Conservation (phyloP, 1,284 basidiomycete genomes). For the Rhodotorula sp. region DNA sequence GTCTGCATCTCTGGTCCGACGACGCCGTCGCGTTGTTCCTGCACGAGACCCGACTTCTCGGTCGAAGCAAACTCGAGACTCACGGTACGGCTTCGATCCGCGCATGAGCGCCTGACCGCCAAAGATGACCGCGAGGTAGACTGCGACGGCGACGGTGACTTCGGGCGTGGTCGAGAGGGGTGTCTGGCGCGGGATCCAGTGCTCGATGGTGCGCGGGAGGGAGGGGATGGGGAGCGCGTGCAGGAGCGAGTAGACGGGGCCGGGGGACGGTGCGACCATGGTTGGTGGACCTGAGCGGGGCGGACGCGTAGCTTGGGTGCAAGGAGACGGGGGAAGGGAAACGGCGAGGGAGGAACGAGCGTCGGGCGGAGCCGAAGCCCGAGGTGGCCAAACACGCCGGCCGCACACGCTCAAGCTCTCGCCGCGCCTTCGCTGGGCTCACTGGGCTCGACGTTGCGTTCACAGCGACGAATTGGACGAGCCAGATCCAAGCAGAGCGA, state of each 20-base stretch:
- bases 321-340: not conserved
- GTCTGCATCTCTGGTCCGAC: not conserved
- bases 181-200: constrained; percentile 69
- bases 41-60: constrained; percentile 7
- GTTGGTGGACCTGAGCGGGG: not conserved
- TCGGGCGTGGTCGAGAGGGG: constrained; percentile 75
- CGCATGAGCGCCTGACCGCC: constrained; percentile 82
- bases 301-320: not conserved
- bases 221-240: constrained; percentile 57
- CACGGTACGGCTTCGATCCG: constrained; percentile 44
- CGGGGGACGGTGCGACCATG: constrained; percentile 4
- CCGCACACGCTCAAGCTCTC: no score
- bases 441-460: no score
- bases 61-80: constrained; percentile 10
- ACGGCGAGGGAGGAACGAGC: no score
- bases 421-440: no score
- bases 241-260: constrained; percentile 55
- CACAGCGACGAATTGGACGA: no score
- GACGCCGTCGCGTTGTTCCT: not conserved
- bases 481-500: no score
- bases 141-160: constrained; percentile 67
- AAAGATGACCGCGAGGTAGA: constrained; percentile 88
- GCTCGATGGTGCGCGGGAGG: constrained; percentile 59
- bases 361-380: no score
- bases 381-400: no score